Percentiles rank a stretch among this genome's conserved stretches.
These are phyloP conservation scores for Silene conica DNA, from an alignment of 148 eudicot species.

Conservation along the genomic window DNA sequence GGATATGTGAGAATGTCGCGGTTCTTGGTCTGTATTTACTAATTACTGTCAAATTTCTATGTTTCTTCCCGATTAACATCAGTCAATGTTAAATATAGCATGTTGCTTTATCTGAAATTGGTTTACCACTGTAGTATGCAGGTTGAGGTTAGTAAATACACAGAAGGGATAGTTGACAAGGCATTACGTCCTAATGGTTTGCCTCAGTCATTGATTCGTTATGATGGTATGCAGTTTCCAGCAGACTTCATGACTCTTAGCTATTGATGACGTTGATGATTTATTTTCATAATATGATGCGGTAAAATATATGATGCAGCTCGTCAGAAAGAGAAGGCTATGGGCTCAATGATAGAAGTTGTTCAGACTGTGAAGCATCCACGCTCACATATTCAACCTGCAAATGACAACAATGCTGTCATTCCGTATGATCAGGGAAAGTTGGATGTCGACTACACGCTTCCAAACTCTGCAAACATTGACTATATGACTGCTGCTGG, in stretches of 20 bases:
- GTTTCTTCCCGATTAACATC: background rate
- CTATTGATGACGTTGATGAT: slow-evolving; percentile 6
- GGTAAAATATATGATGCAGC: slow-evolving; percentile 38
- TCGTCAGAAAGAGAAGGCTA: slow-evolving; percentile 94
- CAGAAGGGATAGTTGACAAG: slow-evolving; percentile 85
- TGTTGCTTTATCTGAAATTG: slow-evolving; percentile 16
- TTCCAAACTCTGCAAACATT: slow-evolving; percentile 44
- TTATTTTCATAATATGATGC: slow-evolving; percentile 4
- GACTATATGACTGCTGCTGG: slow-evolving; percentile 43
- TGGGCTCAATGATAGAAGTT: slow-evolving; percentile 88
- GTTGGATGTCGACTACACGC: slow-evolving; percentile 38
- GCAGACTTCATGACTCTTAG: background rate
- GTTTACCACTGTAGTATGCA: slow-evolving; percentile 68
- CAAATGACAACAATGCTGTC: slow-evolving; percentile 27
- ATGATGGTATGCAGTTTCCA: slow-evolving; percentile 59
- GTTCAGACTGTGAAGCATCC: slow-evolving; percentile 89
- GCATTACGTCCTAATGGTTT: slow-evolving; percentile 88
- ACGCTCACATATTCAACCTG: slow-evolving; percentile 43
- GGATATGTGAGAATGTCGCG: background rate
- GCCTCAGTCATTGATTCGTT: slow-evolving; percentile 84
- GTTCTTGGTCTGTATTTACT: background rate
- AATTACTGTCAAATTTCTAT: background rate
- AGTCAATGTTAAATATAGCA: background rate
- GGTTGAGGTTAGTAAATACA: slow-evolving; percentile 97
- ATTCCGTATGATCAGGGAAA: slow-evolving; percentile 38